Evolutionary conservation across 2,329 filamentous ascomycete genomes (phyloP), one percentile per base, ranked within the genome.

Genomic region (Hirsutella minnesotensis): DNA sequence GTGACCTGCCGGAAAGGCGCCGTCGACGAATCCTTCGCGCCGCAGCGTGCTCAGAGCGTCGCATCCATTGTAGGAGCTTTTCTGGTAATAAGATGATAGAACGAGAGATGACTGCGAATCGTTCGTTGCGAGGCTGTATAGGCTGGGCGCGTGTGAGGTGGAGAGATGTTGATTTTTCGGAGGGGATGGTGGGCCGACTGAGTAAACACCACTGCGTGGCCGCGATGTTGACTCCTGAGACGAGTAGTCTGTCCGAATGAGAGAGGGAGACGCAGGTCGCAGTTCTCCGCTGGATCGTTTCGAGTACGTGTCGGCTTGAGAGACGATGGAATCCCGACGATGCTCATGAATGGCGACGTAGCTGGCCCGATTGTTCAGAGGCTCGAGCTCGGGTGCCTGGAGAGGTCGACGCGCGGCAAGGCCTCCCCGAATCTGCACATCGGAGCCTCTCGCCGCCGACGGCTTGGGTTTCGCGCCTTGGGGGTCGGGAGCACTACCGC

Each of bases 81-180:
- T 69, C 20, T 68, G 64, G 29, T 67, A 65, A 40, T 68, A 70
- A 0, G 70, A 64, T 0, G 72, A 70, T 8, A 75, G 54, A 0
- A 74, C 59, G 5, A 79, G 56, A 0, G 75, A 78, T 3, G 68
- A 64, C 46, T 75, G 69, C 0, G 75, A 79, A 41, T 67, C 70
- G 47, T 71, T 74, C 0, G 75, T 74, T 18, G 66, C 67, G 3
- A 81, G 57, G 3, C 76, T 82, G 53, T 81, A 81, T 15, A 81
- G 70, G 48, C 77, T 82, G 2, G 69, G 67, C 1, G 66, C 63
- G 44, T 69, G 59, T 13, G 58, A 56, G 21, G 49, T 43, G 10
- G 46, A 48, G 24, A 52, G 56, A 13, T 51, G 51, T 39, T 56
- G 56, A 16, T 44, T 43, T 21, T 51, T 50, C 9, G 41, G 49